These are phyloP conservation scores for Pleurotus sapidus DNA, from an alignment of 768 basidiomycete genomes.

Conservation along the genomic window DNA sequence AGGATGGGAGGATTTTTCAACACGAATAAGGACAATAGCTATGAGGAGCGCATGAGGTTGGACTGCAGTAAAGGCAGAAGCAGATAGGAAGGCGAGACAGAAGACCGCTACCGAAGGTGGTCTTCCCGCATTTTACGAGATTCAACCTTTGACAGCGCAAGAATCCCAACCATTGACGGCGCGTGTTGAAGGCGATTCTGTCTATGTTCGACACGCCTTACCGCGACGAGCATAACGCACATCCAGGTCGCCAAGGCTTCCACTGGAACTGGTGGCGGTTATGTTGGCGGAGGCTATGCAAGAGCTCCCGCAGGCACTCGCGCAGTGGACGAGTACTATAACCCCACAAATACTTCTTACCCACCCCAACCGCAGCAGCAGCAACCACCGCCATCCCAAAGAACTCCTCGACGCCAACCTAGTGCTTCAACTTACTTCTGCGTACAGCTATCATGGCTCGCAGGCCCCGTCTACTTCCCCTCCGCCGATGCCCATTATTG, in stretches of 20 bases:
- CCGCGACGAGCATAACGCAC: slow-evolving; percentile 27
- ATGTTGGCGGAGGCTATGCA: slow-evolving; percentile 58
- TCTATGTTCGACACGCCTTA: slow-evolving; percentile 54
- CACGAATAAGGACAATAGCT: slow-evolving; percentile 24
- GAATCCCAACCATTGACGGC: slow-evolving; percentile 72
- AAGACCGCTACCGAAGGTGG: slow-evolving; percentile 57
- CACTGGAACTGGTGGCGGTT: slow-evolving; percentile 26
- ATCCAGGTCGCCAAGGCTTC: slow-evolving; percentile 20
- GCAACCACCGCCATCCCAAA: slow-evolving; percentile 5
- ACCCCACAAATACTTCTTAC: slow-evolving; percentile 34
- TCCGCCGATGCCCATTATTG: slow-evolving; percentile 10
- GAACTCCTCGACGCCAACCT: slow-evolving; percentile 14
- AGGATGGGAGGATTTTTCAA: slow-evolving; percentile 10
- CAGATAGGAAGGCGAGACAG: slow-evolving; percentile 74
- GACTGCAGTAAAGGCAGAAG: slow-evolving; percentile 87
- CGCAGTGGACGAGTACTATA: slow-evolving; percentile 76
- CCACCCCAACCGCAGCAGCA: slow-evolving; percentile 45
- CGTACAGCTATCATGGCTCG: slow-evolving; percentile 17
- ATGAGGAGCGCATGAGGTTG: slow-evolving; percentile 69
- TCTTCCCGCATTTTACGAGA: slow-evolving; percentile 57
- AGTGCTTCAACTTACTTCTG: slow-evolving; percentile 23
- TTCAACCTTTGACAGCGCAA: slow-evolving; percentile 18
- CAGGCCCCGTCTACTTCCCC: slow-evolving; percentile 21
- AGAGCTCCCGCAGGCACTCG: slow-evolving; percentile 63
- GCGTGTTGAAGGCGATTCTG: slow-evolving; percentile 53